phyloP scores from a whole-genome alignment of 495 filamentous ascomycete genomes.

The Astrothelium subdiscretum region DNA sequence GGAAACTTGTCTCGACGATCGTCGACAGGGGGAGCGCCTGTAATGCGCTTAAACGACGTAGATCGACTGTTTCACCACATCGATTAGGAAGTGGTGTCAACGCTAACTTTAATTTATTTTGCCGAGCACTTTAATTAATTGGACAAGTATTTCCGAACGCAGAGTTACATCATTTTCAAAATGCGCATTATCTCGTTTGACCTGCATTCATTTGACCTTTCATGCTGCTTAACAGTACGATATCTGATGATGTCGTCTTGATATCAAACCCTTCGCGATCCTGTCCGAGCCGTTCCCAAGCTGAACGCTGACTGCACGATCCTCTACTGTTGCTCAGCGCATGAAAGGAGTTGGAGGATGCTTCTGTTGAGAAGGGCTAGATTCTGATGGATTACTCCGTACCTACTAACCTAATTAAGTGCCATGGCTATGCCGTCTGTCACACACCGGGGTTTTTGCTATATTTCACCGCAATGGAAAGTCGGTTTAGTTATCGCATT shows the following conservation, averaged over 20 bases:
- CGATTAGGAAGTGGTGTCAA: background rate
- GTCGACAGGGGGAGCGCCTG: background rate
- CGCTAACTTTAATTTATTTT: conserved; percentile 1
- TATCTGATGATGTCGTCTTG: no score
- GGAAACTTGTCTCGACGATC: background rate
- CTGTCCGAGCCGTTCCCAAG: background rate
- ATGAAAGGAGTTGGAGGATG: background rate
- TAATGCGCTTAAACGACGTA: background rate
- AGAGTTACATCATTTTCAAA: background rate
- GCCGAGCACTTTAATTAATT: background rate
- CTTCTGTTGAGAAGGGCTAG: background rate
- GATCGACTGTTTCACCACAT: background rate
- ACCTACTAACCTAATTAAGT: no score
- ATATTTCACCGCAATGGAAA: no score
- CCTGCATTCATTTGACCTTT: background rate
- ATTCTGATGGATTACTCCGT: no score
- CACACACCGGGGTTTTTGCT: no score
- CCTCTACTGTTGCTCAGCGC: background rate
- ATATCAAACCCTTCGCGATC: background rate
- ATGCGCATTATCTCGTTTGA: background rate
- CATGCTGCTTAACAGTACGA: no score
- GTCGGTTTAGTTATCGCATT: no score
- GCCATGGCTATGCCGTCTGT: no score
- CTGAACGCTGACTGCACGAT: no score
- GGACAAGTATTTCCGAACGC: background rate